Evolutionary conservation across 2,329 filamentous ascomycete genomes (phyloP).

Genomic region (Parasarocladium wereldwijsianum): DNA sequence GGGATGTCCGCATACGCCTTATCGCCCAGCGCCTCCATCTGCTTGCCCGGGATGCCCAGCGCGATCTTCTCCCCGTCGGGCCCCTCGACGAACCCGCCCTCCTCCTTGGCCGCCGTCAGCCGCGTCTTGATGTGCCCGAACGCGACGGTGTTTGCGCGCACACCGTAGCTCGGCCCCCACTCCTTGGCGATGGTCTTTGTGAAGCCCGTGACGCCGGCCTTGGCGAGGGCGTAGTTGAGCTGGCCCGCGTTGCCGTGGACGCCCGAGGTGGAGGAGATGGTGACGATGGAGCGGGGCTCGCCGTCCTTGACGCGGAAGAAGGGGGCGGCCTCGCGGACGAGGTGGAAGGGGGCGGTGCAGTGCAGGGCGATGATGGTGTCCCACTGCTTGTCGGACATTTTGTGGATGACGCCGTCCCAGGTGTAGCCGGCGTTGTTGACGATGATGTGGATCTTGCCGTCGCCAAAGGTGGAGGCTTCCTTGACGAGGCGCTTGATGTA

Average conservation of each 20-base stretch:
- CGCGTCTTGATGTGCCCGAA: slow-evolving; percentile 73
- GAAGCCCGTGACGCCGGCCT: slow-evolving; percentile 69
- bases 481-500: slow-evolving; percentile 62
- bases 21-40: slow-evolving; percentile 26
- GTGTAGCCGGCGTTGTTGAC: slow-evolving; percentile 90
- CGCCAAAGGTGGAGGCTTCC: slow-evolving; percentile 64
- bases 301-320: slow-evolving; percentile 82
- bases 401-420: slow-evolving; percentile 87
- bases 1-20: slow-evolving; percentile 56
- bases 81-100: slow-evolving; percentile 63
- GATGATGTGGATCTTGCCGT: slow-evolving; percentile 79
- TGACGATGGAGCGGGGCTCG: slow-evolving; percentile 64
- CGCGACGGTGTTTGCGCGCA: slow-evolving; percentile 69
- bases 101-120: slow-evolving; percentile 72
- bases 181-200: slow-evolving; percentile 87
- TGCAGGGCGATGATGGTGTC: slow-evolving; percentile 75
- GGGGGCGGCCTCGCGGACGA: slow-evolving; percentile 64
- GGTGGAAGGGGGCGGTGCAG: slow-evolving; percentile 72
- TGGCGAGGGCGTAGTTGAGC: slow-evolving; percentile 75
- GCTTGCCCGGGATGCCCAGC: slow-evolving; percentile 55
- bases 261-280: slow-evolving; percentile 70
- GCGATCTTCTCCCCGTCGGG: slow-evolving; percentile 63
- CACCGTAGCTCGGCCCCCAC: slow-evolving; percentile 75
- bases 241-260: slow-evolving; percentile 84
- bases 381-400: slow-evolving; percentile 87